Conservation (phyloP, 1,284 basidiomycete species). For the Peniophora sp. region DNA sequence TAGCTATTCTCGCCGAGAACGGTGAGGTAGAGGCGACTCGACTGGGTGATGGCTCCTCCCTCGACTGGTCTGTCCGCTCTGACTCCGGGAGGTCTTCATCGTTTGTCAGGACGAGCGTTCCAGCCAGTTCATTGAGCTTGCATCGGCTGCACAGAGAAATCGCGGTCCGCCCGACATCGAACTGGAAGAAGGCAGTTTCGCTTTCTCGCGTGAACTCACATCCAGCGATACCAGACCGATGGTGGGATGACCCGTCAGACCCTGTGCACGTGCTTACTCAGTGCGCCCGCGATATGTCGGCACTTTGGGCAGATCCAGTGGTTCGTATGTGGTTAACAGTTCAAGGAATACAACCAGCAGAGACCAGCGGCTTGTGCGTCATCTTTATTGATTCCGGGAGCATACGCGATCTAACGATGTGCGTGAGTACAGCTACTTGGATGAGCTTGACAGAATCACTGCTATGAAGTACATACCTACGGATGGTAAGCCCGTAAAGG, state of each 20-base stretch:
- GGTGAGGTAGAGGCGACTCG: constrained; percentile 46
- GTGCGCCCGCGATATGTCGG: constrained; percentile 52
- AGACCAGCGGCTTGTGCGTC: constrained; percentile 60
- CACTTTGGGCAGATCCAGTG: constrained; percentile 50
- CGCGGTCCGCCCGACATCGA: constrained; percentile 51
- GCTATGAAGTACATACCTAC: constrained; percentile 44
- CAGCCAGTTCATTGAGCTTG: constrained; percentile 9
- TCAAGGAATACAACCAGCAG: constrained; percentile 41
- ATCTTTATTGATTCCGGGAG: background rate
- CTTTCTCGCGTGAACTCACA: constrained; percentile 52
- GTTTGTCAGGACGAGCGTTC: background rate
- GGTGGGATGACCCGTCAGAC: constrained; percentile 79
- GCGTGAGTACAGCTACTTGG: constrained; percentile 43
- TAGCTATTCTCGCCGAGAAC: constrained; percentile 45
- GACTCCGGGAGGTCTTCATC: constrained; percentile 34
- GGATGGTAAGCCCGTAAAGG: constrained; percentile 21
- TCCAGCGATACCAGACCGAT: constrained; percentile 59
- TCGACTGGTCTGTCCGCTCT: constrained; percentile 8
- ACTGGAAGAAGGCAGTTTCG: constrained; percentile 68
- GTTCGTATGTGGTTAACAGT: constrained; percentile 43
- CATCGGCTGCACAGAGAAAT: constrained; percentile 18
- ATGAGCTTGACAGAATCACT: constrained; percentile 55
- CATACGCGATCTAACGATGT: background rate
- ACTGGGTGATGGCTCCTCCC: constrained; percentile 15
- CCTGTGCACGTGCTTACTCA: constrained; percentile 63